Conservation (phyloP, 2,329 filamentous ascomycete species). For the Dactylellina parvicollis region DNA sequence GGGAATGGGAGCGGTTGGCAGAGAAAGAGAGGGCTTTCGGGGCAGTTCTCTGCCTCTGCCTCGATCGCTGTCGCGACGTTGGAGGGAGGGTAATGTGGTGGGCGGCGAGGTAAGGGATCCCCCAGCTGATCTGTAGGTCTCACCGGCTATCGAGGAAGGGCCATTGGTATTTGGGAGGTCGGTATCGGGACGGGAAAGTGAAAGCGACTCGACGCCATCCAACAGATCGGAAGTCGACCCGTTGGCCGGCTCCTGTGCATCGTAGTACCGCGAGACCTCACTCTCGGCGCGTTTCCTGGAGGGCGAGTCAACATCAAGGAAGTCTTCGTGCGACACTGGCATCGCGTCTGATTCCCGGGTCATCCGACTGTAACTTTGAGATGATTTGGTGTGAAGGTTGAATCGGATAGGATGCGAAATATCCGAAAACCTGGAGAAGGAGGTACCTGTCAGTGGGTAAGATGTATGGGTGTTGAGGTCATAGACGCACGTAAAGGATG, state of each 20-base stretch:
- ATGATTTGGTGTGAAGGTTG: too few relatives aligned
- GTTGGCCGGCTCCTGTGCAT: conserved; percentile 41
- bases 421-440: neutral
- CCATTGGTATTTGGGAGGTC: conserved; percentile 14
- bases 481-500: neutral
- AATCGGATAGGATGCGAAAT: too few relatives aligned
- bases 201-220: conserved; percentile 22
- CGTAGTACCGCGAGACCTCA: conserved; percentile 52
- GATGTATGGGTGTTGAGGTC: neutral
- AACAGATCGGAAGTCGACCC: conserved; percentile 29
- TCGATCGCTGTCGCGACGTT: conserved; percentile 43
- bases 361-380: conserved; percentile 1
- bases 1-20: conserved; percentile 28
- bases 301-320: conserved; percentile 42
- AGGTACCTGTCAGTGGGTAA: neutral
- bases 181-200: conserved; percentile 17
- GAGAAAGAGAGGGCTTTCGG: conserved; percentile 35
- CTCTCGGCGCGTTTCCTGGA: conserved; percentile 52
- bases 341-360: conserved; percentile 16
- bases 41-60: conserved; percentile 33
- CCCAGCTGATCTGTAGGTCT: conserved; percentile 9
- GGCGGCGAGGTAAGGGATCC: neutral
- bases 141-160: conserved; percentile 15
- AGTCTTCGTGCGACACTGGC: conserved; percentile 32
- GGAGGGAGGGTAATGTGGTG: conserved; percentile 16